Base-by-base conservation (phyloP, 169 alveolate species). In the Pseudocohnilembus persalinus region DNA sequence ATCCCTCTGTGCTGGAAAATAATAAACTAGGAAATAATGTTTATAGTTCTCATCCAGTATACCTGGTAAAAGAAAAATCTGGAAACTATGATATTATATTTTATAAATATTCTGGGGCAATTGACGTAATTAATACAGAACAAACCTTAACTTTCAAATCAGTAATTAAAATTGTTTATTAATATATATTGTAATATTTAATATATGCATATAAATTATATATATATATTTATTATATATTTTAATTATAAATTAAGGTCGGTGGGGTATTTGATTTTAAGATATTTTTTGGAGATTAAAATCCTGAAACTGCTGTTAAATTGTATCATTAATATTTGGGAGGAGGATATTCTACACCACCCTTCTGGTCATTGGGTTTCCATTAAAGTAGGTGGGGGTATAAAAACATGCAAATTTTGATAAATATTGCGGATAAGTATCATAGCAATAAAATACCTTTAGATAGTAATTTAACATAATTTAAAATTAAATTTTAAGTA, bases 351-450 rank as follows among this genome's bases (percentile, higher is more conserved):
- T 82, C 85, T 32, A 26, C 79, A 24, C 86, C 82, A 31, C 90
- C 90, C 20, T 85, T 85, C 65, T 85, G 90, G 90, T 74, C 86
- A 0, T 77, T 85, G 82, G 90, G 90, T 24, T 85, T 68, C 34
- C 90, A 85, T 80, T 78, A 85, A 34, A 73, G 83, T 24, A 91
- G 95, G 89, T 96, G 95, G 95, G 97, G 97, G 16, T 94, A 93
- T 84, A 34, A 31, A 25, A n/a, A n/a, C n/a, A n/a, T n/a, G n/a
- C n/a, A 65, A 0, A 84, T 74, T 25, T 65, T 95, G 73, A 76
- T 83, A 73, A 83, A 82, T 33, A 92, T 91, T 0, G 80, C 85
- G 27, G 83, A 85, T 31, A 86, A 90, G 0, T 95, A 95, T 85
- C 82, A 49, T 26, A 35, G 85, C 29, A 30, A 89, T 81, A 85